Evolutionary conservation across 176 grass and related monocot genomes (phyloP), one percentile per base, ranked within the genome.

Genomic region (Eragrostis nindensis): DNA sequence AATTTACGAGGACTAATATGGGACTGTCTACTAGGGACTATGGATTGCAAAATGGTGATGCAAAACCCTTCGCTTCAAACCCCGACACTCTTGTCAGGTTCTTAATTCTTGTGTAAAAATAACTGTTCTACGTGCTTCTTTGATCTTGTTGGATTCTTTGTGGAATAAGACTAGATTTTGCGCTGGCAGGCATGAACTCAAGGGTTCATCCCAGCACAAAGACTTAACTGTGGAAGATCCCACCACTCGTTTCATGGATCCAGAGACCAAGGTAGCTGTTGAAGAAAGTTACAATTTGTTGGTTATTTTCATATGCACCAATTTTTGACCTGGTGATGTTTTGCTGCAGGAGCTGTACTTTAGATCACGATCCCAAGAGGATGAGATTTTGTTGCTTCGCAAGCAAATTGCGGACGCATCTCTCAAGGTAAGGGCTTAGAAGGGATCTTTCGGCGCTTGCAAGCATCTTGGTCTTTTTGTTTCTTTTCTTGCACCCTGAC

Each of bases 391-490:
- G 67, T 68, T 84, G 39, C 92, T 95, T 69, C 88, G 82, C 63
- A 95, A 95, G 47, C 78, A 98, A 93, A 79, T 98, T 62, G 62
- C 87, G n/a, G 92, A 95, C 68, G 95, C 90, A 52, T 90, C 81
- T 88, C 62, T 86, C 21, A 93, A 89, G 79, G 95, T 98, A 87
- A 66, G 84, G 73, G 10, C 63, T 17, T 74, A 73, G 53, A 78
- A 78, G 61, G 8, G 63, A 55, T 38, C 19, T 80, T 71, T 86
- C 46, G 39, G 22, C 19, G 36, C 7, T 22, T 29, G 43, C 66
- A 68, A 46, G 36, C 52, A 17, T 24, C 36, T 52, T 78, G 8
- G 3, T 26, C 19, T 27, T 61, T 73, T 40, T 53, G n/a, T 80
- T 54, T 18, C 3, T 48, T 79, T 21, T 66, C 44, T 22, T 71